Percentiles rank a stretch among this genome's conserved stretches.
phyloP scores from a whole-genome alignment of 148 eudicot genomes.

The Cornus suecica region DNA sequence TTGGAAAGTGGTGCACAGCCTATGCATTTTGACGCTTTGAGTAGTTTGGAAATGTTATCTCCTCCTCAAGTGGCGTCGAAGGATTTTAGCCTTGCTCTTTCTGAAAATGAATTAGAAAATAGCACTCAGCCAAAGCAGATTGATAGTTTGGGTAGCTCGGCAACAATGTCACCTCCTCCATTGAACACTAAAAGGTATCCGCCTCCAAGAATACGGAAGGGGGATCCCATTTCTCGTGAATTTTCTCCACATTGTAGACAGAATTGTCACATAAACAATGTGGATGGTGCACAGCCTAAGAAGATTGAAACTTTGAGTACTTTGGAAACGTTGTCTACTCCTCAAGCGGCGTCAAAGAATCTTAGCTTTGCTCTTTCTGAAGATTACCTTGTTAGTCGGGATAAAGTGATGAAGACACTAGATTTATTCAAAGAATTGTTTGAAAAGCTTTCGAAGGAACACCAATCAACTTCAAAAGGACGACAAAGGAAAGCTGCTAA shows the following conservation, averaged over 20 bases:
- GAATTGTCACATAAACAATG: not conserved
- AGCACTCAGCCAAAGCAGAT: not conserved
- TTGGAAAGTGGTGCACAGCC: not conserved
- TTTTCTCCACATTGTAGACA: constrained; percentile 11
- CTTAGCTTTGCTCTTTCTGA: not conserved
- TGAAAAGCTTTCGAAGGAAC: not conserved
- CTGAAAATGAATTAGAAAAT: not conserved
- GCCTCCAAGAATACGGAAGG: constrained; percentile 8
- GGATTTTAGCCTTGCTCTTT: not conserved
- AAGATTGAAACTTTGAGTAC: no score
- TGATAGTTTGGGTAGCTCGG: not conserved
- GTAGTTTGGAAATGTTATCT: not conserved
- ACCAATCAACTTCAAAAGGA: not conserved
- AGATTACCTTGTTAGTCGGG: not conserved
- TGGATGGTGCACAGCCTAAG: not conserved
- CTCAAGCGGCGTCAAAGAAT: constrained; percentile 3
- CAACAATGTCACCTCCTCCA: not conserved
- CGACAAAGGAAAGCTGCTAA: not conserved
- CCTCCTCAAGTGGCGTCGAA: constrained; percentile 2
- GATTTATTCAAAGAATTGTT: constrained; percentile 10
- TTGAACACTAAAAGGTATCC: not conserved
- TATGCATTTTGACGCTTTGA: not conserved
- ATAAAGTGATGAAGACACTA: constrained; percentile 25
- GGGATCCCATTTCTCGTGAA: not conserved
- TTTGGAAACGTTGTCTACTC: no score